A percentile compares a stretch with the other conserved stretches of the same genome.
Conservation (phyloP, 2,329 filamentous ascomycete species). For the Fusarium tuaranense region DNA sequence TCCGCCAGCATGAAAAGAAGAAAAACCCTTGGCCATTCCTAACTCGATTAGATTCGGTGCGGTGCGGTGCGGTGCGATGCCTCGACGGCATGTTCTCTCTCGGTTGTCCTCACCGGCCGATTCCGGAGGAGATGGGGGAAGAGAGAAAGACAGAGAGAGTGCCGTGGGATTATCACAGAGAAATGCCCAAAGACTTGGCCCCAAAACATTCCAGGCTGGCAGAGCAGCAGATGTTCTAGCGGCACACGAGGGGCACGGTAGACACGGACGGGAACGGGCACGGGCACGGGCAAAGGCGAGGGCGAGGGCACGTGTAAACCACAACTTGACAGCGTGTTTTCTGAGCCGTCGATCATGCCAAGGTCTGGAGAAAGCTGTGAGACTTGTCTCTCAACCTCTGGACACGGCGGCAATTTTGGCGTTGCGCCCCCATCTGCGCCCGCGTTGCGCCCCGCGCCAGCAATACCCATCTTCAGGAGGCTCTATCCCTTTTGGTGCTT, state of each 20-base stretch:
- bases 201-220: constrained; percentile 12
- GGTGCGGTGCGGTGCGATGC: background rate
- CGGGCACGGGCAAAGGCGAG: background rate
- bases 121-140: constrained; percentile 1
- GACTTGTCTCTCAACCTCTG: constrained; percentile 6
- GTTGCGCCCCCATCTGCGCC: background rate
- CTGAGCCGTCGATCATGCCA: constrained; percentile 8
- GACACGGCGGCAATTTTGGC: constrained; percentile 9
- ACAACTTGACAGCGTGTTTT: constrained; percentile 1
- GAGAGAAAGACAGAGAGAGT: background rate
- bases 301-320: background rate
- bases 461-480: background rate
- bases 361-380: constrained; percentile 6
- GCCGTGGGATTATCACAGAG: background rate
- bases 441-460: background rate
- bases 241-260: background rate
- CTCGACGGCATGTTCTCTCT: background rate
- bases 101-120: background rate
- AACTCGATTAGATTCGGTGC: background rate
- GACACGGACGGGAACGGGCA: background rate
- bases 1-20: constrained; percentile 3
- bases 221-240: background rate
- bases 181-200: background rate
- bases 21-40: background rate
- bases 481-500: background rate